A percentile compares a stretch with the other conserved stretches of the same genome.
Evolutionary conservation across 345 rosid species (phyloP).

Genomic region (Ceriops zippeliana): DNA sequence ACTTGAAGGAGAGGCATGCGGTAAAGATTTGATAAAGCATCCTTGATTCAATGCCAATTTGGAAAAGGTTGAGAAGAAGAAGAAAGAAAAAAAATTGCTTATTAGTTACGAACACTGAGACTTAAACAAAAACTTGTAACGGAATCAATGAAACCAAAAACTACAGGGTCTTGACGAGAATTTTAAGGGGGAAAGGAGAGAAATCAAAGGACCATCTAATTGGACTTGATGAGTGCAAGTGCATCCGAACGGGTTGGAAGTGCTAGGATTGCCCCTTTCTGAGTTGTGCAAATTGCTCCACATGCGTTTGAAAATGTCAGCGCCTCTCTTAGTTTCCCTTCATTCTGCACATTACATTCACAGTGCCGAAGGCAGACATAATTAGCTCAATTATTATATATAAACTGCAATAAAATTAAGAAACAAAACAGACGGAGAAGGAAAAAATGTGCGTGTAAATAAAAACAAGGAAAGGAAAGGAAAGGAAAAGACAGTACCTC

Average conservation of each 20-base stretch:
- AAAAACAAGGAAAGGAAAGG: neutral
- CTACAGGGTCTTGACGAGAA: neutral
- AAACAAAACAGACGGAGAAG: neutral
- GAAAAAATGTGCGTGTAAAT: too few relatives aligned
- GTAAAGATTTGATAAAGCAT: too few relatives aligned
- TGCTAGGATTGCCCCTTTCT: conserved; percentile 65
- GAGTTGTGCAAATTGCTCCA: conserved; percentile 62
- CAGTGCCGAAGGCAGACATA: too few relatives aligned
- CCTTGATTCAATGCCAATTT: too few relatives aligned
- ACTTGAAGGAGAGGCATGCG: too few relatives aligned
- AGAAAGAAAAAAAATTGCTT: too few relatives aligned
- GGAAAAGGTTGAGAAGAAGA: too few relatives aligned
- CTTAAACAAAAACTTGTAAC: neutral
- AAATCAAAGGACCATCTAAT: neutral
- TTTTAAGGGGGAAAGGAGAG: neutral
- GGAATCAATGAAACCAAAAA: neutral
- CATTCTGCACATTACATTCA: conserved; percentile 31
- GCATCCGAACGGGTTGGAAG: conserved; percentile 49
- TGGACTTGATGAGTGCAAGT: conserved; percentile 37
- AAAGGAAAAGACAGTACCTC: conserved; percentile 11
- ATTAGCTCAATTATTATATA: too few relatives aligned
- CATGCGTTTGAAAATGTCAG: conserved; percentile 56
- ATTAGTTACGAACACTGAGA: too few relatives aligned
- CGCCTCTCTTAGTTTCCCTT: conserved; percentile 46
- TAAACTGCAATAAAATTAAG: too few relatives aligned